Conservation (phyloP, 139 green algal species). For the Astrephomene gubernaculifera region DNA sequence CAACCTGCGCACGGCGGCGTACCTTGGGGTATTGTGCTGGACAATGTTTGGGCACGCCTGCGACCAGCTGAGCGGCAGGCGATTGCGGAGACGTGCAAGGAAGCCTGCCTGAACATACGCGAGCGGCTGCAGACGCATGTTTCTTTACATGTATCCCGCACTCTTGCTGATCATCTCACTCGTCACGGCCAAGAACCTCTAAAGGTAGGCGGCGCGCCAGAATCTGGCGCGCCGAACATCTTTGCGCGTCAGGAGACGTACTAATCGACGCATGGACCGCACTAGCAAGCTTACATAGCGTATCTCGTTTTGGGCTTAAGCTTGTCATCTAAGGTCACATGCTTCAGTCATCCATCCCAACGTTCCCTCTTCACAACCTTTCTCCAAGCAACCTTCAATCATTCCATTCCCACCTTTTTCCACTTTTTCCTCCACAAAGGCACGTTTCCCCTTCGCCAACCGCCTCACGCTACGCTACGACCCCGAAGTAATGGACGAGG, state of each 20-base stretch:
- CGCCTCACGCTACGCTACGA: constrained; percentile 4
- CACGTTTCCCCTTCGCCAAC: constrained; percentile 34
- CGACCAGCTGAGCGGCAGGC: not conserved
- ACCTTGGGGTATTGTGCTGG: constrained; percentile 14
- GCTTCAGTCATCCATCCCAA: too few relatives aligned
- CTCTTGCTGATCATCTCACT: not conserved
- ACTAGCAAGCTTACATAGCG: too few relatives aligned
- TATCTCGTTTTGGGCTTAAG: too few relatives aligned
- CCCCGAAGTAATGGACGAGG: constrained; percentile 28
- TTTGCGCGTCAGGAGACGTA: too few relatives aligned
- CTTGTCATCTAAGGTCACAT: too few relatives aligned
- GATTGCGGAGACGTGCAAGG: constrained; percentile 21
- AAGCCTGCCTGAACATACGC: not conserved
- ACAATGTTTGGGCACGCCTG: constrained; percentile 19
- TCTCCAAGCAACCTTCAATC: too few relatives aligned
- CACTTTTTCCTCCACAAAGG: not conserved
- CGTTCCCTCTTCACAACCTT: too few relatives aligned
- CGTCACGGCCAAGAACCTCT: not conserved
- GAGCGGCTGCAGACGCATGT: constrained; percentile 9
- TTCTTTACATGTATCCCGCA: not conserved
- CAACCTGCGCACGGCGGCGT: not conserved
- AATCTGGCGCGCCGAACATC: not conserved
- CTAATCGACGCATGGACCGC: too few relatives aligned
- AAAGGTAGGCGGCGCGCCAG: constrained; percentile 18
- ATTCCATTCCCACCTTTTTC: too few relatives aligned